Evolutionary conservation across 768 basidiomycete genomes (phyloP).

Genomic region (Psilocybe azurescens): DNA sequence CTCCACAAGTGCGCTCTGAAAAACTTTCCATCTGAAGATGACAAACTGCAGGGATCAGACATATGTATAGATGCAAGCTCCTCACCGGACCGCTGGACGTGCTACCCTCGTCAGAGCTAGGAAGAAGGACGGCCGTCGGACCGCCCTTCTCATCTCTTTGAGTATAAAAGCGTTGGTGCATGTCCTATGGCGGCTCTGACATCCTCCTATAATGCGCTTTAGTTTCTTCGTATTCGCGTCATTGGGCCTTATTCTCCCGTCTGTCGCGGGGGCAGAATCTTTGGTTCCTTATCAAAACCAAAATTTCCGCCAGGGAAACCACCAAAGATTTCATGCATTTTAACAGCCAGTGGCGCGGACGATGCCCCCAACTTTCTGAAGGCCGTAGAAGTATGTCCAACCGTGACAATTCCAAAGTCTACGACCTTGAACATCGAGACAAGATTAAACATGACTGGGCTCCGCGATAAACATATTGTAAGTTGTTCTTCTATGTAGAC

Average conservation of each 20-base stretch:
- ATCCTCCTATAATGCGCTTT: conserved; percentile 16
- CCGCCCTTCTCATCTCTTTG: conserved; percentile 5
- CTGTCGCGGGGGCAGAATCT: conserved; percentile 6
- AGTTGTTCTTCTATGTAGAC: conserved; percentile 12
- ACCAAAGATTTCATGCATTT: conserved; percentile 37
- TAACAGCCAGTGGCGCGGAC: conserved; percentile 51
- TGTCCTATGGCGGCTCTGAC: background rate
- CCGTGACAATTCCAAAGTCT: conserved; percentile 46
- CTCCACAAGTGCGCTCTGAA: background rate
- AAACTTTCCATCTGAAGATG: background rate
- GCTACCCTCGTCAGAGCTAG: background rate
- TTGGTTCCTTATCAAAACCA: background rate
- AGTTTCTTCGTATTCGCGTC: conserved; percentile 8
- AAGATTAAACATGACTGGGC: conserved; percentile 58
- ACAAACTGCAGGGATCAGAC: background rate
- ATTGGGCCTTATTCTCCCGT: conserved; percentile 6
- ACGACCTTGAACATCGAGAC: conserved; percentile 58
- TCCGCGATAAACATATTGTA: conserved; percentile 55
- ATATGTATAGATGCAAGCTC: background rate
- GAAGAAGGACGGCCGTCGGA: conserved; percentile 7
- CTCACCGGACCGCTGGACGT: conserved; percentile 11
- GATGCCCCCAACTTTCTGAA: conserved; percentile 54
- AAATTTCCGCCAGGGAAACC: conserved; percentile 7
- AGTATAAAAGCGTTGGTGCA: conserved; percentile 11
- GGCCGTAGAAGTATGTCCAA: conserved; percentile 46